Evolutionary conservation across 1,284 basidiomycete genomes (phyloP), one percentile per base, ranked within the genome.

Genomic region (Pascua sp.): DNA sequence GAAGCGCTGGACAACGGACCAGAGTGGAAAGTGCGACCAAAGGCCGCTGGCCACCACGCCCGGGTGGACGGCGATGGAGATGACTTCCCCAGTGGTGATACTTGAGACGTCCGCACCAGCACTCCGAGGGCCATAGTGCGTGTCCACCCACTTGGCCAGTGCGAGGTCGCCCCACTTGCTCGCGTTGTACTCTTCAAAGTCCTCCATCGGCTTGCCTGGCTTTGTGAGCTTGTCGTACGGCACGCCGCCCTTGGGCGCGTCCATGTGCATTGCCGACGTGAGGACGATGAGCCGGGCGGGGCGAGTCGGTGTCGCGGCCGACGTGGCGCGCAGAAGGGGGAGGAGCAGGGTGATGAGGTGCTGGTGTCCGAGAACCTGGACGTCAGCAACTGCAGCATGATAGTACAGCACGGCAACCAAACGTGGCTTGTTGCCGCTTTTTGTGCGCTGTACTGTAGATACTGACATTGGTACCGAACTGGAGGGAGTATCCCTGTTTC

Each of bases 391-490:
- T 32, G 24, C 24, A 4, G 24, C 24, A 32, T 7, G 24, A 32
- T 32, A 32, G 24, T 7, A 7, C 7, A 7, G 24, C 7, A 32
- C 24, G 4, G 24, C 24, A 32, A 7, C n/a, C n/a, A n/a, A n/a
- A n/a, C n/a, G n/a, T n/a, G n/a, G n/a, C n/a, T n/a, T n/a, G n/a
- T n/a, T n/a, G n/a, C n/a, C n/a, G n/a, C n/a, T n/a, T n/a, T n/a
- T n/a, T n/a, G n/a, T n/a, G n/a, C n/a, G n/a, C n/a, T n/a, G n/a
- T n/a, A 10, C 15, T n/a, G n/a, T n/a, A n/a, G n/a, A n/a, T n/a
- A 32, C 24, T 32, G 45, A 73, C 73, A 66, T 86, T 86, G 10
- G 83, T 84, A 1, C 84, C 85, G 53, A 84, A 85, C 61, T 85
- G 83, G 8, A 85, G 64, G 47, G 84, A 82, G 60, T 80, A 81